Evolutionary conservation across 2,329 filamentous ascomycete genomes (phyloP), one percentile per base, ranked within the genome.

Genomic region (Trematosphaeria pertusa): DNA sequence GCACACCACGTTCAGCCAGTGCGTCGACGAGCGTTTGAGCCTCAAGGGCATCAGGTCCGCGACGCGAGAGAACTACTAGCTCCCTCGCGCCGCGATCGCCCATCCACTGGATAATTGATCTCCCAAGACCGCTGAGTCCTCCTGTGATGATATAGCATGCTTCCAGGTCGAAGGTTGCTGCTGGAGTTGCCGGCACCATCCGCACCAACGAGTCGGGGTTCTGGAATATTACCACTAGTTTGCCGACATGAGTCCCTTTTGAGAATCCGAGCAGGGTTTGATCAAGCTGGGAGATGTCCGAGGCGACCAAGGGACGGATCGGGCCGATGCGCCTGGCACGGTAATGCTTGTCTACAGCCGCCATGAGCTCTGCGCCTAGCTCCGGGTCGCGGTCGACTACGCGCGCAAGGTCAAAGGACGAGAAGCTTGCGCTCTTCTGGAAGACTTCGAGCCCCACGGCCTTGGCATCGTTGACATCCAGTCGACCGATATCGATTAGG

Each of bases 71-170:
- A n/a, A 52, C 15, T 5, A 37, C 35, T 3, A 65, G 22, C 2
- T 58, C 22, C 17, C 32, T 21, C 5, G 61, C 63, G 4, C 59
- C 61, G 15, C 56, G 54, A 11, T 39, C 32, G 12, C 37, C 43
- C 56, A 65, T 56, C 54, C 52, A 65, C 8, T 21, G 18, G 4
- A 52, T 19, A 7, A 65, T 51, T 5, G 14, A 24, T 12, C 40
- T 12, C 8, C 61, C 61, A 8, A 66, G 37, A n/a, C 61, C 62
- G 8, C 58, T 50, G 3, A 61, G 31, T 4, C 59, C 46, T 7
- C 62, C 62, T 5, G 47, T 37, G 1, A 66, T 15, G 1, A 66
- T 24, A 34, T 62, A 66, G 2, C 12, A 9, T 18, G 55, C 59
- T 3, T 48, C 28, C 7, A 34, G 17, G 21, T 58, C 54, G 22